Evolutionary conservation across 2,329 filamentous ascomycete genomes (phyloP), one percentile per base, ranked within the genome.

Genomic region (Elsinoe perseae): DNA sequence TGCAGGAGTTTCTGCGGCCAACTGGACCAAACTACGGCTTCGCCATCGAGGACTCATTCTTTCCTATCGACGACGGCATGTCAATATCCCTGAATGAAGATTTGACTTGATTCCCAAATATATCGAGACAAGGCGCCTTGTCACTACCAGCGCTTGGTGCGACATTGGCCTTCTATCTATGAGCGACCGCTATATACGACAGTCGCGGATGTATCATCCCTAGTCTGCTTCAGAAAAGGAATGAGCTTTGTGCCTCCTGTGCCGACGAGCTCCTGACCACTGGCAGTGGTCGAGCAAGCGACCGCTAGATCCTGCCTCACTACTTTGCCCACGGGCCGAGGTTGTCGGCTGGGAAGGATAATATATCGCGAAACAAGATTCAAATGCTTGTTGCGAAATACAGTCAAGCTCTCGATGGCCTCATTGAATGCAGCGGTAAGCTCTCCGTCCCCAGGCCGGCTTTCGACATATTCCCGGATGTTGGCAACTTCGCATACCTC

Each of bases 221-320:
- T 69, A 4, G 76, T 77, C 50, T 75, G 72, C 58, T 75, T 76
- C 57, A 80, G 61, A 58, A 80, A 80, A 0, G 77, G 76, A 55
- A 80, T 77, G 58, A 80, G 62, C 57, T 71, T 74, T 0, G 77
- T 80, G 0, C 77, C 77, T n/a, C 77, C 77, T 0, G 77, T 80
- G 0, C 77, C 77, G 44, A 71, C 67, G 38, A 79, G 61, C 9
- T 73, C 71, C 44, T 69, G 67, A 21, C 65, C 62, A 4, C 63
- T 63, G 2, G 66, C 68, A 57, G 69, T 61, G 36, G 70, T 68
- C 0, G 72, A 70, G n/a, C 75, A 75, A 9, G 72, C 70, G 2
- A 75, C 74, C 0, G 77, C 76, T 30, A 78, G 67, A 53, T 78
- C 66, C 56, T 72, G 58, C 64, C 64, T 60, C 52, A 66, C 58